Evolutionary conservation across 495 filamentous ascomycete species (phyloP).

Genomic region (Hypoxylon subgilvum): DNA sequence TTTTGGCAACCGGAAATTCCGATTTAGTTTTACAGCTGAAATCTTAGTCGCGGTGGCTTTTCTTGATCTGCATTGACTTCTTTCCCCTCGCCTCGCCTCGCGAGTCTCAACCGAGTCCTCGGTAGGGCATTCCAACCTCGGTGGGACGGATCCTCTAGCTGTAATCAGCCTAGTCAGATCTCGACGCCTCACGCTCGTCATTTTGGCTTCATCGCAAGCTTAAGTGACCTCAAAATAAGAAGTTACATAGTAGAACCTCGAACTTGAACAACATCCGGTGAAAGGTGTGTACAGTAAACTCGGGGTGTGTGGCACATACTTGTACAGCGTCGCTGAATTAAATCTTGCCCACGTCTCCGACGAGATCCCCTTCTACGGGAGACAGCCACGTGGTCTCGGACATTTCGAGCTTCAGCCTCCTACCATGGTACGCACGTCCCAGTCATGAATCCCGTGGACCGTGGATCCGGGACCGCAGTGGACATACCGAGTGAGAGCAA

Average conservation of each 20-base stretch:
- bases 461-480: neutral
- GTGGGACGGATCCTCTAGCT: slow-evolving; percentile 3
- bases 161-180: slow-evolving; percentile 12
- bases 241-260: too few species aligned
- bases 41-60: too few species aligned
- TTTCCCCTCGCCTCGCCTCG: neutral
- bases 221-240: too few species aligned
- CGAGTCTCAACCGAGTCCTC: slow-evolving; percentile 7
- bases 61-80: too few species aligned
- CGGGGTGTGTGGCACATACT: too few species aligned
- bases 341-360: slow-evolving; percentile 3
- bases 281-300: too few species aligned
- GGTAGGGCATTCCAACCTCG: slow-evolving; percentile 9
- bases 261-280: too few species aligned
- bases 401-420: slow-evolving; percentile 30
- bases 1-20: slow-evolving; percentile 13
- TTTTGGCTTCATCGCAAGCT: too few species aligned
- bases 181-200: neutral
- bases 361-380: slow-evolving; percentile 15
- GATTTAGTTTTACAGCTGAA: too few species aligned
- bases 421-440: neutral
- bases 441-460: slow-evolving; percentile 16
- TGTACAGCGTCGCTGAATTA: slow-evolving; percentile 6
- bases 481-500: slow-evolving; percentile 9
- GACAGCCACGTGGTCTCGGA: slow-evolving; percentile 36